Conservation (phyloP, 306 rosid genomes). For the Vachellia collinsii region DNA sequence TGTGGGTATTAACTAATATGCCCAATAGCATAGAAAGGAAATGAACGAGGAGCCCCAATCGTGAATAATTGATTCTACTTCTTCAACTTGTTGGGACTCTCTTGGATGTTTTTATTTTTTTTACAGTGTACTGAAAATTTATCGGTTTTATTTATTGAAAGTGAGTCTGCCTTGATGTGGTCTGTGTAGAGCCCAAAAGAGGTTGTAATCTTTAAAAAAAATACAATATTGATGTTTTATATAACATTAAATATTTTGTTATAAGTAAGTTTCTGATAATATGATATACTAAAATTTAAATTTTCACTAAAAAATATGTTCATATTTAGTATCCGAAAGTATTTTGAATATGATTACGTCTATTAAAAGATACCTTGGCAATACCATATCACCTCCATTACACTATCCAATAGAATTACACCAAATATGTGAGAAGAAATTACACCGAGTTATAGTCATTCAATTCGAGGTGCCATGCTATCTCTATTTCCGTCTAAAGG, state of each 20-base stretch:
- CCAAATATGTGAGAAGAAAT: too few species aligned
- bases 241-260: not conserved
- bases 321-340: too few species aligned
- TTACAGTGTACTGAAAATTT: not conserved
- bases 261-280: too few species aligned
- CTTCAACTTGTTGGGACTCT: not conserved
- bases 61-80: not conserved
- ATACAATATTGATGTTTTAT: not conserved
- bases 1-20: conserved; percentile 22
- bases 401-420: too few species aligned
- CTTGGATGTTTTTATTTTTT: not conserved
- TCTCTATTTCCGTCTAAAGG: too few species aligned
- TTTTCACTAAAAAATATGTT: too few species aligned
- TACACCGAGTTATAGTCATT: too few species aligned
- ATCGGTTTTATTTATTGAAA: not conserved
- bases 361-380: too few species aligned
- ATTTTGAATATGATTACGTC: too few species aligned
- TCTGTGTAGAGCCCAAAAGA: not conserved
- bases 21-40: not conserved
- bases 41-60: not conserved
- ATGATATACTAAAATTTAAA: too few species aligned
- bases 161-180: not conserved
- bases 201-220: not conserved
- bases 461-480: too few species aligned
- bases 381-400: too few species aligned